Percentiles rank a stretch among this genome's conserved stretches.
Conservation (phyloP, 345 rosid species). For the Murraya paniculata region DNA sequence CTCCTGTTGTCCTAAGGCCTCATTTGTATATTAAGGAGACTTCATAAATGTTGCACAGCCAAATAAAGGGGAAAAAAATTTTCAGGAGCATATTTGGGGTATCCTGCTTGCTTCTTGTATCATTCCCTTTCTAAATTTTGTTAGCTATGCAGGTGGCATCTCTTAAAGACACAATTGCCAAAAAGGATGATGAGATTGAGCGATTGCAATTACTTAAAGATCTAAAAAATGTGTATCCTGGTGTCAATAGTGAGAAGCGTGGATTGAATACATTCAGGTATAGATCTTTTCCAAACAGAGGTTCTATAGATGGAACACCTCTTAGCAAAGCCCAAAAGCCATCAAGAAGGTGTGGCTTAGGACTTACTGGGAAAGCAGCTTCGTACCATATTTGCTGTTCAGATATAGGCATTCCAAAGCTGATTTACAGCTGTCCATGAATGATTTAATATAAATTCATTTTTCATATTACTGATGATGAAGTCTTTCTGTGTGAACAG, state of each 20-base stretch:
- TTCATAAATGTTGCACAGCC: no score
- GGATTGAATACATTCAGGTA: constrained; percentile 19
- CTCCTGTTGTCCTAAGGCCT: background rate
- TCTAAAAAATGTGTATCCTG: constrained; percentile 35
- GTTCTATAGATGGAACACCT: background rate
- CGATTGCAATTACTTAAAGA: constrained; percentile 61
- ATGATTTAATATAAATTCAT: constrained; percentile 5
- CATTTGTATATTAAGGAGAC: background rate
- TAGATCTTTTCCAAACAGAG: constrained; percentile 19
- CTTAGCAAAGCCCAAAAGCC: constrained; percentile 26
- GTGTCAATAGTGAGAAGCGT: constrained; percentile 20
- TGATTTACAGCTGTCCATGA: constrained; percentile 27
- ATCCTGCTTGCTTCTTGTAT: background rate
- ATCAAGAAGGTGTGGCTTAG: constrained; percentile 28
- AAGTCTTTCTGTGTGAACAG: constrained; percentile 42
- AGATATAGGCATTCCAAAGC: constrained; percentile 25
- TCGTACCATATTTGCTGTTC: constrained; percentile 20
- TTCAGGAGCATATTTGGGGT: background rate
- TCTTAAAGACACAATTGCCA: constrained; percentile 74
- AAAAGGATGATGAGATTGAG: constrained; percentile 87
- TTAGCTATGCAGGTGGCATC: constrained; percentile 53
- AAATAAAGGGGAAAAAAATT: background rate
- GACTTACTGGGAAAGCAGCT: constrained; percentile 30
- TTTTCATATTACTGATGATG: constrained; percentile 31
- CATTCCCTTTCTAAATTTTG: background rate